phyloP scores from a whole-genome alignment of 495 filamentous ascomycete species.

The Pyronema omphalodes region DNA sequence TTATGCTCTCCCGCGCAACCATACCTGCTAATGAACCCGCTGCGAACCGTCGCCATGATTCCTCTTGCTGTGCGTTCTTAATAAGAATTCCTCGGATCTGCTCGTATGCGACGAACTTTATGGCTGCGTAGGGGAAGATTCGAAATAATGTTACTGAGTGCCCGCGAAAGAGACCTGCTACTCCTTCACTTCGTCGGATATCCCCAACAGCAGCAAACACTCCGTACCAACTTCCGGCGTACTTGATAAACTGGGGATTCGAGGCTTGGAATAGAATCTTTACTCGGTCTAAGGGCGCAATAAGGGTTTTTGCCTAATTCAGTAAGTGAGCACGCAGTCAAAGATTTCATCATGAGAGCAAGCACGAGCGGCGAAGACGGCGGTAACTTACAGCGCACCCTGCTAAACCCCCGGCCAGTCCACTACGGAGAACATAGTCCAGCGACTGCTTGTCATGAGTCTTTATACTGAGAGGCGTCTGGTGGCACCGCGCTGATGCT shows the following conservation, averaged over 20 bases:
- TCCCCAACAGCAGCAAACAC: constrained; percentile 57
- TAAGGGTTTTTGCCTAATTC: constrained; percentile 74
- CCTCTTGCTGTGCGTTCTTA: constrained; percentile 50
- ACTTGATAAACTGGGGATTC: constrained; percentile 84
- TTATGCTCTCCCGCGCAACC: neutral
- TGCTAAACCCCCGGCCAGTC: constrained; percentile 70
- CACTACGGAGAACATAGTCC: constrained; percentile 66
- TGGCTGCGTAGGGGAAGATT: constrained; percentile 92
- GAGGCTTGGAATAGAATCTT: constrained; percentile 97
- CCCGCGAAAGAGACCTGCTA: constrained; percentile 65
- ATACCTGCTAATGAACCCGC: constrained; percentile 55
- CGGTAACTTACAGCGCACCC: constrained; percentile 58
- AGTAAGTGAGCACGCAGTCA: constrained; percentile 1
- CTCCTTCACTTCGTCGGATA: constrained; percentile 59
- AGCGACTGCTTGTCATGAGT: constrained; percentile 46
- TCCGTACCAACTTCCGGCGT: constrained; percentile 72
- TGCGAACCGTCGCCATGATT: constrained; percentile 53
- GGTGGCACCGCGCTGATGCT: neutral
- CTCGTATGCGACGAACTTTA: constrained; percentile 96
- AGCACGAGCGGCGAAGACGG: neutral
- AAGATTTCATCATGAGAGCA: neutral
- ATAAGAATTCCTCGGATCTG: constrained; percentile 72
- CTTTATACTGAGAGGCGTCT: neutral
- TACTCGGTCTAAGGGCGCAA: constrained; percentile 88
- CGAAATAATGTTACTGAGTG: constrained; percentile 86